Evolutionary conservation across 1,139 yeast genomes (phyloP), one percentile per base, ranked within the genome.

Genomic region (Pneumocystis carinii): DNA sequence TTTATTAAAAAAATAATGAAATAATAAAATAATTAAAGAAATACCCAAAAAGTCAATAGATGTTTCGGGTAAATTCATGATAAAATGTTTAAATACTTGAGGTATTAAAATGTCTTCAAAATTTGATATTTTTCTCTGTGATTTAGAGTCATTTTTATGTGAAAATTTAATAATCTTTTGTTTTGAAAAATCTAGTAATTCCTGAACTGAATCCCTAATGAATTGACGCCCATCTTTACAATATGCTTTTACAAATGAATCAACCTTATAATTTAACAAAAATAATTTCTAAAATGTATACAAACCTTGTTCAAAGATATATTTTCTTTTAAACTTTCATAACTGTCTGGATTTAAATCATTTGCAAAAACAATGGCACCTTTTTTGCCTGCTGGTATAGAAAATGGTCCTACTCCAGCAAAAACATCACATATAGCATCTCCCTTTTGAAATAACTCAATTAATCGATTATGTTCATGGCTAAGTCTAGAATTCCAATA

Each of bases 331-430:
- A 94, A 78, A 69, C 86, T 86, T 67, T 82, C 81, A 74, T 76
- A 87, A 63, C 95, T 85, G 66, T 86, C 87, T 0, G 97, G 97
- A 71, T 94, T 94, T 71, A 94, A 78, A 73, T 94, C 99, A 72
- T 90, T 94, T 19, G 97, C 97, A 70, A 90, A 77, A 0, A 88
- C 95, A 63, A 90, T 74, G 2, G 84, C 87, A 24, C 81, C 79
- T 66, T 86, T 88, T 73, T 87, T 90, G 19, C 90, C 98, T 0
- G 97, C 96, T 0, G 99, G 99, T 0, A 92, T 83, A 1, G 95
- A 94, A 77, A 94, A 94, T 2, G 99, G 99, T 0, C 99, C 99
- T 1, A 94, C 98, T 48, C 99, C 99, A 0, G 97, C 98, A 81
- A 94, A 88, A 0, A 90, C 97, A 76, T 94, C 99, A 68, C 90